Percentiles rank a stretch among this genome's conserved stretches.
Conservation (phyloP, 164 flowering plant genomes). For the Pachysandra terminalis region DNA sequence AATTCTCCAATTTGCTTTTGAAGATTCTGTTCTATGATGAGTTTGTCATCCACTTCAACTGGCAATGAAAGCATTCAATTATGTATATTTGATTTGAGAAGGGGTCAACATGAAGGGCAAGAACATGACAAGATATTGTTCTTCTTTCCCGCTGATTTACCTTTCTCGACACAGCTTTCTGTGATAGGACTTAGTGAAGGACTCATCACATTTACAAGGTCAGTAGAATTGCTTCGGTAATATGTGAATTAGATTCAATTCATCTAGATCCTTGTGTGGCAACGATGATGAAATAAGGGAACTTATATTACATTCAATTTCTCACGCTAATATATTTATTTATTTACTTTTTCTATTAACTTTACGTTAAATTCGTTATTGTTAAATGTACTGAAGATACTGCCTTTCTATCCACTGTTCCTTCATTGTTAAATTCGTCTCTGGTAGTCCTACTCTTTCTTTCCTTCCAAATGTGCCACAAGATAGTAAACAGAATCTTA, state of each 20-base stretch:
- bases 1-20: too few species aligned
- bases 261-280: neutral
- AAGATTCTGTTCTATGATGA: conserved; percentile 43
- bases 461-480: too few species aligned
- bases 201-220: conserved; percentile 92
- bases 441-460: too few species aligned
- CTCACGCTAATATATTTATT: neutral
- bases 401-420: too few species aligned
- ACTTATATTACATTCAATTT: neutral
- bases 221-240: neutral
- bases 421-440: too few species aligned
- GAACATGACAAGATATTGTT: conserved; percentile 90
- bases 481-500: too few species aligned
- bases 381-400: too few species aligned
- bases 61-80: conserved; percentile 45
- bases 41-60: conserved; percentile 48
- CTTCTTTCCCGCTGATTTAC: conserved; percentile 77
- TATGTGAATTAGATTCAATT: neutral
- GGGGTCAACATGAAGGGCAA: conserved; percentile 90
- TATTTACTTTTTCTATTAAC: too few species aligned
- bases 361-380: too few species aligned
- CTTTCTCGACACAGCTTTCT: conserved; percentile 71
- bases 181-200: conserved; percentile 95
- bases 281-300: too few species aligned
- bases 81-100: conserved; percentile 78